A percentile compares a stretch with the other conserved stretches of the same genome.
phyloP scores from a whole-genome alignment of 2,329 filamentous ascomycete genomes.

The Ploettnerulaceae sp. region DNA sequence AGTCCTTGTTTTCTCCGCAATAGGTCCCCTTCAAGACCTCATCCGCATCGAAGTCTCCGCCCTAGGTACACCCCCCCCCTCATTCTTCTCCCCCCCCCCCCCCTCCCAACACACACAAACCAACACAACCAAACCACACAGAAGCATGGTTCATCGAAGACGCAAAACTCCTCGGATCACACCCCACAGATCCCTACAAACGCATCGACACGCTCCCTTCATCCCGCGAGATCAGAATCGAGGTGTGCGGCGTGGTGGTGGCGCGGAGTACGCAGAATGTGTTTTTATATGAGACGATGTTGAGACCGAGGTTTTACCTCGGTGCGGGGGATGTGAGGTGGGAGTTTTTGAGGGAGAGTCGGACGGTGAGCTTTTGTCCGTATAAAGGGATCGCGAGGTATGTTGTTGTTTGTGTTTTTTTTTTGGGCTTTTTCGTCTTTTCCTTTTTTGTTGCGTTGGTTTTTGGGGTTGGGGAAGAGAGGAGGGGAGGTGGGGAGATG shows the following conservation, averaged over 20 bases:
- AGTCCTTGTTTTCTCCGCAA: conserved; percentile 16
- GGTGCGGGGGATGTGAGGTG: conserved; percentile 14
- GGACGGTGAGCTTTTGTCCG: conserved; percentile 54
- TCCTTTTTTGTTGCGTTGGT: neutral
- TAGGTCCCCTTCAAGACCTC: conserved; percentile 11
- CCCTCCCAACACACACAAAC: neutral
- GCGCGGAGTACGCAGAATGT: conserved; percentile 42
- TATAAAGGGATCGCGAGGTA: conserved; percentile 65
- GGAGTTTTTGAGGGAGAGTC: conserved; percentile 43
- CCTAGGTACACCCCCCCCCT: conserved; percentile 12
- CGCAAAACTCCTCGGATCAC: conserved; percentile 47
- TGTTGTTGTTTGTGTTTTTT: conserved; percentile 8
- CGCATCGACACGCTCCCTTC: conserved; percentile 58
- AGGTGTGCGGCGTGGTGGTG: conserved; percentile 41
- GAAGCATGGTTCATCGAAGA: conserved; percentile 53
- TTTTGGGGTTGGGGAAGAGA: neutral
- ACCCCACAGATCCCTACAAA: conserved; percentile 65
- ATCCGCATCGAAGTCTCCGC: conserved; percentile 20
- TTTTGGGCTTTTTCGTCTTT: too few relatives aligned
- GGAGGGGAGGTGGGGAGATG: neutral
- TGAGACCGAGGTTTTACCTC: conserved; percentile 54
- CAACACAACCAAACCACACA: neutral
- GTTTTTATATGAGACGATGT: conserved; percentile 56
- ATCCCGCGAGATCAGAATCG: conserved; percentile 47
- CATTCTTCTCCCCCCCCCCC: too few relatives aligned